Percentiles rank a stretch among this genome's conserved stretches.
Conservation (phyloP, 495 filamentous ascomycete species). For the Hamigera avellanea region DNA sequence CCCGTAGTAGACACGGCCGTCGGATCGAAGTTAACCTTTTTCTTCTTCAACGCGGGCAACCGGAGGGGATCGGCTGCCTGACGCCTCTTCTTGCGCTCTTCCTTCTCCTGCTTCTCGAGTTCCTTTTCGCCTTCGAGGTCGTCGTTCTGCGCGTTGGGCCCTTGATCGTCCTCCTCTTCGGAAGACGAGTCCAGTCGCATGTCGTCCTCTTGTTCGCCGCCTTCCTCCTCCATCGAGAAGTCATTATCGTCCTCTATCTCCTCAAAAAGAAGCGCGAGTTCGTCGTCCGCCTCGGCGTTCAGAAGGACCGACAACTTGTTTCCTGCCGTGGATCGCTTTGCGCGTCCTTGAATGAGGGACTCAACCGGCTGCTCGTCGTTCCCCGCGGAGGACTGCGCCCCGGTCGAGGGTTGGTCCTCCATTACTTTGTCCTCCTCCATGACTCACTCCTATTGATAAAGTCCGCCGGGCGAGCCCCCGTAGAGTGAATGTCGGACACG, state of each 20-base stretch:
- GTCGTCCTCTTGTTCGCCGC: slow-evolving; percentile 56
- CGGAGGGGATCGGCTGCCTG: slow-evolving; percentile 20
- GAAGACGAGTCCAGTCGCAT: slow-evolving; percentile 72
- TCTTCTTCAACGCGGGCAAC: slow-evolving; percentile 42
- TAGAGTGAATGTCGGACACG: background rate
- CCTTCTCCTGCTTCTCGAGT: slow-evolving; percentile 46
- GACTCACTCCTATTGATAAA: background rate
- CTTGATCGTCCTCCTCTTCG: slow-evolving; percentile 63
- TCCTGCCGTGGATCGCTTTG: slow-evolving; percentile 75
- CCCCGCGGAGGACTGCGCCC: slow-evolving; percentile 21
- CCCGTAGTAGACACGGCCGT: slow-evolving; percentile 35
- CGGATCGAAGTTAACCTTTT: slow-evolving; percentile 56
- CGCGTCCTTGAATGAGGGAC: slow-evolving; percentile 65
- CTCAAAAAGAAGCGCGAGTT: slow-evolving; percentile 69
- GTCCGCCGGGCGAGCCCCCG: background rate
- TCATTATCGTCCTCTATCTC: slow-evolving; percentile 81
- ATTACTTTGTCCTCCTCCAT: slow-evolving; percentile 20
- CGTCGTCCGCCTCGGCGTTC: slow-evolving; percentile 64
- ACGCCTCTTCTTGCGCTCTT: slow-evolving; percentile 37
- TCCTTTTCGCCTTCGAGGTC: slow-evolving; percentile 54
- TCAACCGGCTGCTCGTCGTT: slow-evolving; percentile 42
- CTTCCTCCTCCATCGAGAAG: slow-evolving; percentile 58
- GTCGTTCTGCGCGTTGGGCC: slow-evolving; percentile 46
- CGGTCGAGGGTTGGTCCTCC: slow-evolving; percentile 16
- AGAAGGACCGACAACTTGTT: slow-evolving; percentile 73